Evolutionary conservation across 116 monocot genomes (phyloP).

Genomic region (Zostera marina): DNA sequence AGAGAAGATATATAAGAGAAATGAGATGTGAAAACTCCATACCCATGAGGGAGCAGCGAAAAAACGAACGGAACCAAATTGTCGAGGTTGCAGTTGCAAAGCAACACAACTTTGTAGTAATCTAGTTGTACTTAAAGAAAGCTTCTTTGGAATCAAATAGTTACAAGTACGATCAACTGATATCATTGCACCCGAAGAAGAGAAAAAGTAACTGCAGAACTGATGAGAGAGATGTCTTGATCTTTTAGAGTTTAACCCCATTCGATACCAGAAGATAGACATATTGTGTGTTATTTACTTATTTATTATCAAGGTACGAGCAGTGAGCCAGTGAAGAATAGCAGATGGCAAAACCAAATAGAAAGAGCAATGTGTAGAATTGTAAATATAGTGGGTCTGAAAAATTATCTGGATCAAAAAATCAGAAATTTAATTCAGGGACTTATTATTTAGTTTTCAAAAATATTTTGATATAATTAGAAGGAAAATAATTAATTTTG

Average conservation of each 20-base stretch:
- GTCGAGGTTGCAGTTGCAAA: neutral
- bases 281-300: too few relatives aligned
- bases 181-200: neutral
- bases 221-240: neutral
- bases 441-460: neutral
- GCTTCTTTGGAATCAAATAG: neutral
- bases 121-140: neutral
- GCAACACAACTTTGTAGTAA: neutral
- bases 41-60: conserved; percentile 13
- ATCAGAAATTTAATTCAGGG: neutral
- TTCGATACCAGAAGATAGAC: neutral
- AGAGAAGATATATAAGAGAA: neutral
- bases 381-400: too few relatives aligned
- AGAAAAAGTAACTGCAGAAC: neutral
- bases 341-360: too few relatives aligned
- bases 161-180: neutral
- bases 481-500: too few relatives aligned
- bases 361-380: too few relatives aligned
- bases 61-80: conserved; percentile 3
- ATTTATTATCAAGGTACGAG: too few relatives aligned
- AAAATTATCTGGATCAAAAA: neutral
- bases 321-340: too few relatives aligned
- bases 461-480: neutral
- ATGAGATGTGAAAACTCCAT: neutral
- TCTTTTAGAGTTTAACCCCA: conserved; percentile 1